Evolutionary conservation across 352 stramenopile species (phyloP), one percentile per base, ranked within the genome.

Genomic region (Globisporangium abappressorium): DNA sequence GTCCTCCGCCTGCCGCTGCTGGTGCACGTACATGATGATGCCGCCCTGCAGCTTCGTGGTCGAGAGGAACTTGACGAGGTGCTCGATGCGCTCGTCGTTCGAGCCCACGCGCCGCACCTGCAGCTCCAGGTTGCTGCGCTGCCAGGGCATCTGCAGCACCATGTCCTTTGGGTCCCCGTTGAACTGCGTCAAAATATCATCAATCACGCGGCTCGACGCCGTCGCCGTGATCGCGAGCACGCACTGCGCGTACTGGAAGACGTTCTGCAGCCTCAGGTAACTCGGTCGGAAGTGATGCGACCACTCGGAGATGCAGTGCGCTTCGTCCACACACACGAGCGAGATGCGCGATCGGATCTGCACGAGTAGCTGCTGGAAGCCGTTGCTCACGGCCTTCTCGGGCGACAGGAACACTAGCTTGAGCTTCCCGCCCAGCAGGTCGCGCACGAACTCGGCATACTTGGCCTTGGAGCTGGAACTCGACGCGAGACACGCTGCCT

Each of bases 241-340:
- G 24, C 83, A 85, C 46, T 87, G 69, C 3, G 85, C 85, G 65
- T 84, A 74, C 9, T 69, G 75, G 58, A 94, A 91, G 2, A 94
- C 53, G 26, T 74, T 65, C 22, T 77, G 71, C 2, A 95, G 66
- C 0, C 85, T 81, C 58, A 95, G 62, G 65, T 92, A 95, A 57
- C 84, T 91, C 41, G 94, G 93, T 1, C 96, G 85, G 65, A 99
- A 99, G 78, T 98, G 94, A 66, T 98, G 93, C 3, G 87, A 97
- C 96, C 96, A 99, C 70, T 98, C 91, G 11, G 89, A 97, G 34
- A 98, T 80, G 70, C 95, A 98, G 71, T 98, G 96, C 5, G 93
- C 94, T 82, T 99, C 96, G 66, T 99, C 96, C 15, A 99, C 87
- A 57, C 90, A 97, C 1, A 98, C 87, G 18, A 98, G 83, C 26